Conservation (phyloP, 2,329 filamentous ascomycete genomes). For the Diaporthe aspalathi region DNA sequence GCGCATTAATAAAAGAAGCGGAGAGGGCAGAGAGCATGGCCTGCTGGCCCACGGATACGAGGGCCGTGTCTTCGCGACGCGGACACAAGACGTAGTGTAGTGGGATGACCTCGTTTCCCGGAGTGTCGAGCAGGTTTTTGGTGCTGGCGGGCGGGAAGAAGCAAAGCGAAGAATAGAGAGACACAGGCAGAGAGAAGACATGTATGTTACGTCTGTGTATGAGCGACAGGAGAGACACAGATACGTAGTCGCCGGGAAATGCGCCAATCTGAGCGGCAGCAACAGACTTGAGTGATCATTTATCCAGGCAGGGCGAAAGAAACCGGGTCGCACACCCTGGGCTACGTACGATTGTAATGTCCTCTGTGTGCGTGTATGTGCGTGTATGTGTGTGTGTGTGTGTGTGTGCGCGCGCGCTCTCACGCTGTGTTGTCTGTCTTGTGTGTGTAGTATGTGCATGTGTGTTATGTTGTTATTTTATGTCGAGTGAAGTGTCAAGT, state of each 20-base stretch:
- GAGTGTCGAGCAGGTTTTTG: constrained; percentile 3
- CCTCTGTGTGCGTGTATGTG: background rate
- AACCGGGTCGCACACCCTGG: constrained; percentile 11
- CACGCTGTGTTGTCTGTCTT: too few species aligned
- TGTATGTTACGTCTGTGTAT: too few species aligned
- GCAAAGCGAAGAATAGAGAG: constrained; percentile 17
- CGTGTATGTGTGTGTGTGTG: constrained; percentile 1
- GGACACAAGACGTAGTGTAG: constrained; percentile 15
- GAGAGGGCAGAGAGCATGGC: background rate
- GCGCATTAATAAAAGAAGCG: constrained; percentile 16
- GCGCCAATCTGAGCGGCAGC: constrained; percentile 23
- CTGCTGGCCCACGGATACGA: background rate
- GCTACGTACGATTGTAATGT: background rate
- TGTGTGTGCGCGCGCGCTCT: background rate
- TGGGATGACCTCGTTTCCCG: constrained; percentile 15
- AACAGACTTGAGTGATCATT: constrained; percentile 6
- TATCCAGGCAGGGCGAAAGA: background rate
- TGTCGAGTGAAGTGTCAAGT: constrained; percentile 35
- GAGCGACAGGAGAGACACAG: constrained; percentile 10
- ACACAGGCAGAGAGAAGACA: background rate
- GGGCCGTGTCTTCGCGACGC: constrained; percentile 1
- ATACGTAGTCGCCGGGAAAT: constrained; percentile 10
- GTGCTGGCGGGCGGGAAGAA: too few species aligned
- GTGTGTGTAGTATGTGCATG: background rate
- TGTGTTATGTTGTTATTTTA: constrained; percentile 24